Evolutionary conservation across 768 basidiomycete species (phyloP).

Genomic region (Lactarius sp.): DNA sequence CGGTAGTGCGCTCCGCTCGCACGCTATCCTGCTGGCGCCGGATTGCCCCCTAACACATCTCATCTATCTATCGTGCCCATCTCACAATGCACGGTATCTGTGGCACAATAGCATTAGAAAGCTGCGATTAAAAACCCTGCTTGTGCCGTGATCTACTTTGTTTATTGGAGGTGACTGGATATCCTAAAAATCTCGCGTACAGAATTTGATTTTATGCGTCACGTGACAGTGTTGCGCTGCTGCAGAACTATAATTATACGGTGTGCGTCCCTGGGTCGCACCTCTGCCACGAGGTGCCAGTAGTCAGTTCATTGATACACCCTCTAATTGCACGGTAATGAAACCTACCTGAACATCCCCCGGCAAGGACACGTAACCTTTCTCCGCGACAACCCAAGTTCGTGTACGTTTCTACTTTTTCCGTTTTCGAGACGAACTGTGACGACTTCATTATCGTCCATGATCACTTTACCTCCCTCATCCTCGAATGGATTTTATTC

Average conservation of each 20-base stretch:
- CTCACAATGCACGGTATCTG: too few species aligned
- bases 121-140: too few species aligned
- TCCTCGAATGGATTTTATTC: conserved; percentile 10
- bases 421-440: neutral
- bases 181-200: too few species aligned
- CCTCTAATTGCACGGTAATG: neutral
- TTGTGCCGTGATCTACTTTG: too few species aligned
- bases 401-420: neutral
- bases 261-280: neutral
- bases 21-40: too few species aligned
- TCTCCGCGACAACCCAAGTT: neutral
- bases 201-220: neutral
- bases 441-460: neutral
- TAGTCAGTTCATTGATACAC: neutral
- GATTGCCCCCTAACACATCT: too few species aligned
- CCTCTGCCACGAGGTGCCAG: neutral
- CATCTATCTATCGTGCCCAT: too few species aligned
- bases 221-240: neutral
- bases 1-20: too few species aligned
- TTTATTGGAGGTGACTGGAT: too few species aligned
- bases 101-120: too few species aligned
- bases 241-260: too few species aligned
- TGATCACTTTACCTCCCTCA: conserved; percentile 11
- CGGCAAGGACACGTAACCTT: neutral
- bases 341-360: neutral